Evolutionary conservation across 1,139 yeast genomes (phyloP).

Genomic region (Yamadazyma atlantica): DNA sequence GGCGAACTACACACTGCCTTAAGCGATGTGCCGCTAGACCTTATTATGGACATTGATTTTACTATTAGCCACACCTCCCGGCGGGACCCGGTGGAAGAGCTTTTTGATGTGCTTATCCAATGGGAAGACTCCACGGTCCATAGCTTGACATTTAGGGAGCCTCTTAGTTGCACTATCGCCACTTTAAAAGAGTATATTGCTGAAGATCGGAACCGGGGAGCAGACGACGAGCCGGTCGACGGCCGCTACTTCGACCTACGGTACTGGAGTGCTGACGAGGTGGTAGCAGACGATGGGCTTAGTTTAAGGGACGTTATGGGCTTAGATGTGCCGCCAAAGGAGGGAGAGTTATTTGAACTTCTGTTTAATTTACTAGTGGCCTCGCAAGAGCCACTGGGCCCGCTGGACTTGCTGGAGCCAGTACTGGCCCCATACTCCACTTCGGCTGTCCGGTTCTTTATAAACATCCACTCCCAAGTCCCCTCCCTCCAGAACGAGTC

Average conservation of each 20-base stretch:
- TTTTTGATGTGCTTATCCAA: conserved; percentile 23
- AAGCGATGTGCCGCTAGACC: too few species aligned
- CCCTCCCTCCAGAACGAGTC: conserved; percentile 21
- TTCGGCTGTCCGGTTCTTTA: conserved; percentile 10
- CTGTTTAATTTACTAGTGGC: conserved; percentile 14
- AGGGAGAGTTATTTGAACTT: conserved; percentile 19
- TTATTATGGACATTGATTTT: neutral
- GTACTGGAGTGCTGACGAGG: conserved; percentile 14
- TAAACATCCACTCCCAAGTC: conserved; percentile 18
- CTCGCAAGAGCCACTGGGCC: too few species aligned
- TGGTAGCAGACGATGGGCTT: conserved; percentile 13
- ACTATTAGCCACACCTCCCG: neutral
- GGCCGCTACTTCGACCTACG: conserved; percentile 14
- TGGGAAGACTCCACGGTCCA: conserved; percentile 15
- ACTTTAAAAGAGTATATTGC: conserved; percentile 22
- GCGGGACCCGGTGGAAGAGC: conserved; percentile 23
- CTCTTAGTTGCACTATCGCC: conserved; percentile 23
- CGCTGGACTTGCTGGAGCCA: too few species aligned
- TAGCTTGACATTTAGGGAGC: conserved; percentile 20
- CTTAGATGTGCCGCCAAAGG: conserved; percentile 32
- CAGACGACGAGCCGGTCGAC: conserved; percentile 10
- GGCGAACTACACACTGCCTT: neutral
- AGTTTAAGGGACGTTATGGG: conserved; percentile 19
- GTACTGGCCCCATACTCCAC: too few species aligned
- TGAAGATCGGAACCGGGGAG: conserved; percentile 14